A percentile compares a stretch with the other conserved stretches of the same genome.
Evolutionary conservation across 163 green algal species (phyloP).

Genomic region (Coccomyxa subellipsoidea): DNA sequence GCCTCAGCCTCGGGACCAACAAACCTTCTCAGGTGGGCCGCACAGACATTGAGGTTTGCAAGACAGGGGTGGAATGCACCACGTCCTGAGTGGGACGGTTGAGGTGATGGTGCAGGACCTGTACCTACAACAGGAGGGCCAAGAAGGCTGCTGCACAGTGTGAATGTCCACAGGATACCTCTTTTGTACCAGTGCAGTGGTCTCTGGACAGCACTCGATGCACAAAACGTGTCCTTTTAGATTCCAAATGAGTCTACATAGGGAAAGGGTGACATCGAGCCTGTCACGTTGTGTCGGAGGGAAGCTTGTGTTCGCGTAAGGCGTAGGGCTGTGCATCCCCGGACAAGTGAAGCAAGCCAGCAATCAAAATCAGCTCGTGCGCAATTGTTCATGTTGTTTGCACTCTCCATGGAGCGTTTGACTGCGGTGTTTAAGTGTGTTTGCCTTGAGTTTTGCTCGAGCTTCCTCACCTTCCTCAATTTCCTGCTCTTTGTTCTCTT

Average conservation of each 20-base stretch:
- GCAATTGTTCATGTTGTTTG: too few relatives aligned
- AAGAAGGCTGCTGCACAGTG: neutral
- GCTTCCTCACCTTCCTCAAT: too few relatives aligned
- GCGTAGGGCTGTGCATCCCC: neutral
- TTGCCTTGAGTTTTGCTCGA: too few relatives aligned
- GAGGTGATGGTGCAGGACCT: too few relatives aligned
- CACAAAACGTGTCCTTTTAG: neutral
- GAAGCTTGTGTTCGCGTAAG: neutral
- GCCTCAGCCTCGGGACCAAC: neutral
- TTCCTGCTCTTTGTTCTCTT: too few relatives aligned
- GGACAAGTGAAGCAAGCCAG: constrained; percentile 6
- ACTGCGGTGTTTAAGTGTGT: too few relatives aligned
- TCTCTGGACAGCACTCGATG: neutral
- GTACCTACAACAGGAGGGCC: neutral
- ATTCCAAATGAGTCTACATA: neutral
- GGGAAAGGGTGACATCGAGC: neutral
- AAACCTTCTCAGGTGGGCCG: neutral
- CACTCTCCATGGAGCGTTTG: too few relatives aligned
- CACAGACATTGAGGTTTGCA: neutral
- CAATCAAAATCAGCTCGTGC: too few relatives aligned
- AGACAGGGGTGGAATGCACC: too few relatives aligned
- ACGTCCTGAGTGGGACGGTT: too few relatives aligned
- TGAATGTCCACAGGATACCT: neutral
- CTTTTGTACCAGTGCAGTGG: neutral
- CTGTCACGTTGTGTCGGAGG: neutral